Conservation (phyloP, 345 rosid genomes). For the Gossypium ekmanianum region DNA sequence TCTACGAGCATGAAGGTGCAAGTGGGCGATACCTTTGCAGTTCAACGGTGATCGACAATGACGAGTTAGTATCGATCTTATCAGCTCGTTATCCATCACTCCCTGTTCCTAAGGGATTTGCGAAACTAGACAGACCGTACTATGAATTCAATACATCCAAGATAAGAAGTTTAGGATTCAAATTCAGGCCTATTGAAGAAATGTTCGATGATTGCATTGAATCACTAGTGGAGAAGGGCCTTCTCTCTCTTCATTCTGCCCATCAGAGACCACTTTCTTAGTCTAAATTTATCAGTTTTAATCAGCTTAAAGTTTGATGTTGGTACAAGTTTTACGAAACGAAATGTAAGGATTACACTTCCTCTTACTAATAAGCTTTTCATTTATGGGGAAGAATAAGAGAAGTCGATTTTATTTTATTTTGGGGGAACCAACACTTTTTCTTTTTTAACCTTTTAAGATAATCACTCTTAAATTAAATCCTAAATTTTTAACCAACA, state of each 20-base stretch:
- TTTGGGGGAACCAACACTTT: background rate
- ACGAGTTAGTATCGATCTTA: constrained; percentile 48
- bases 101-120: constrained; percentile 56
- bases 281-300: background rate
- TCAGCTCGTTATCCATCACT: constrained; percentile 60
- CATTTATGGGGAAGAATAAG: background rate
- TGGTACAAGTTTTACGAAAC: background rate
- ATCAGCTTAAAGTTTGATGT: background rate
- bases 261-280: background rate
- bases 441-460: background rate
- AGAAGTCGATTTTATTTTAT: background rate
- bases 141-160: constrained; percentile 43
- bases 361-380: background rate
- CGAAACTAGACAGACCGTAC: background rate
- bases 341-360: background rate
- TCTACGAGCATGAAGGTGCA: constrained; percentile 50
- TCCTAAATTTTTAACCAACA: background rate
- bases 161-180: constrained; percentile 53
- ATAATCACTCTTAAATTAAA: background rate
- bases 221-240: constrained; percentile 33
- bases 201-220: constrained; percentile 76
- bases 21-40: constrained; percentile 66
- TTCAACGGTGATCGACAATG: constrained; percentile 49
- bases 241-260: background rate
- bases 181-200: constrained; percentile 57